phyloP scores from a whole-genome alignment of 495 filamentous ascomycete species.

The Cenococcum geophilum region DNA sequence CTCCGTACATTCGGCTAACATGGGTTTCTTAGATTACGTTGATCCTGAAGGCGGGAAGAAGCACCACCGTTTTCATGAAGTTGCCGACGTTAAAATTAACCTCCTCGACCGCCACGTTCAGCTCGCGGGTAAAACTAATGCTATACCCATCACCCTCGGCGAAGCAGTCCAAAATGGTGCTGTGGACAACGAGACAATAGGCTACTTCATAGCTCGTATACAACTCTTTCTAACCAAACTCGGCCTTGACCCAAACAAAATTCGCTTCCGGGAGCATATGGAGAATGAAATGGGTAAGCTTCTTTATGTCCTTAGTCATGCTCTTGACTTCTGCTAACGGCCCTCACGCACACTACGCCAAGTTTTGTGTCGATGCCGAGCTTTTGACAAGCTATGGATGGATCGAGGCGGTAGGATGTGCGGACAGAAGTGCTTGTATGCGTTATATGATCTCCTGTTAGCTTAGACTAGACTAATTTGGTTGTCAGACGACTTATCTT shows the following conservation, averaged over 20 bases:
- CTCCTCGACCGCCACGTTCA: conserved; percentile 67
- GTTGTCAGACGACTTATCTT: conserved; percentile 67
- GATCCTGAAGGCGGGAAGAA: conserved; percentile 68
- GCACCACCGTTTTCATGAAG: conserved; percentile 61
- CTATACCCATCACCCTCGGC: conserved; percentile 58
- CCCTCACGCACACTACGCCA: conserved; percentile 80
- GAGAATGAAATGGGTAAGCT: conserved; percentile 73
- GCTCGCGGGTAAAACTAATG: conserved; percentile 59
- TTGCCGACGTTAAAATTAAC: conserved; percentile 58
- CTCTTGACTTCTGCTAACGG: too few species aligned
- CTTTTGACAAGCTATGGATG: conserved; percentile 72
- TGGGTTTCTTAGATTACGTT: too few species aligned
- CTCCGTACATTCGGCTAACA: too few species aligned
- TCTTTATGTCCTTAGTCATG: too few species aligned
- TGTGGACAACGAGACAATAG: conserved; percentile 78
- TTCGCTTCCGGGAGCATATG: conserved; percentile 83
- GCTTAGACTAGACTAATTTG: too few species aligned
- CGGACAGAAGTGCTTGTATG: conserved; percentile 77
- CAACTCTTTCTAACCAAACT: conserved; percentile 65
- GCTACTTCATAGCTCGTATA: conserved; percentile 77
- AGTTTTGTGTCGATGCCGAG: conserved; percentile 81
- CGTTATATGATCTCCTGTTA: too few species aligned
- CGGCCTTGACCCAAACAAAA: conserved; percentile 61
- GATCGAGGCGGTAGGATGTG: conserved; percentile 83
- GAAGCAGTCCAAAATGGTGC: conserved; percentile 61